Percentiles rank a stretch among this genome's conserved stretches.
Conservation (phyloP, 2,329 filamentous ascomycete genomes). For the Neurospora crassa region DNA sequence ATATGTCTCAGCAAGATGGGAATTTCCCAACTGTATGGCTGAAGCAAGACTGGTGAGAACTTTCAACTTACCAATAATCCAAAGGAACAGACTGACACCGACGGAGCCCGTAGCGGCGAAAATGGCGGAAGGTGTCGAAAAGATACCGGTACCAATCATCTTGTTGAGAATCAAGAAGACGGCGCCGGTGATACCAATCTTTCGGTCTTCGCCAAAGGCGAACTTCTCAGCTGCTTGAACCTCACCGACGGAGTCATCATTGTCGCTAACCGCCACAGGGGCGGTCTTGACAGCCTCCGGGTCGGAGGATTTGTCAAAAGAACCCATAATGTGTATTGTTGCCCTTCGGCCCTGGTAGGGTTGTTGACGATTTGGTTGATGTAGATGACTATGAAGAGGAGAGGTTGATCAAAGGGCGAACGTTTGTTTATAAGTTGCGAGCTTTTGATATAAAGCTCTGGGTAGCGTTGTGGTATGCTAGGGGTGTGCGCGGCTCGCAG, state of each 20-base stretch:
- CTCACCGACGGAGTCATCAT: slow-evolving; percentile 11
- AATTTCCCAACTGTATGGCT: background rate
- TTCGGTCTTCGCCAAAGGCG: slow-evolving; percentile 16
- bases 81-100: slow-evolving; percentile 31
- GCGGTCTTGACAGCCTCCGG: slow-evolving; percentile 7
- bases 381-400: background rate
- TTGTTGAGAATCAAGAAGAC: slow-evolving; percentile 20
- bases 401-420: background rate
- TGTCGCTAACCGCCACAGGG: background rate
- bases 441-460: background rate
- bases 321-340: slow-evolving; percentile 9
- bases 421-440: slow-evolving; percentile 1
- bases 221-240: slow-evolving; percentile 16
- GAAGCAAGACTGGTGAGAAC: background rate
- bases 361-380: background rate
- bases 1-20: background rate
- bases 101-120: slow-evolving; percentile 43
- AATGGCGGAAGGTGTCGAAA: slow-evolving; percentile 44
- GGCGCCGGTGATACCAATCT: slow-evolving; percentile 17
- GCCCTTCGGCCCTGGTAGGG: background rate
- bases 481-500: background rate
- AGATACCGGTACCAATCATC: slow-evolving; percentile 30
- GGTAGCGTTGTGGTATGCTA: background rate
- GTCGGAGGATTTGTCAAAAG: slow-evolving; percentile 9
- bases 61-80: slow-evolving; percentile 20